Evolutionary conservation across 495 filamentous ascomycete genomes (phyloP).

Genomic region (Amphirosellinia nigrospora): DNA sequence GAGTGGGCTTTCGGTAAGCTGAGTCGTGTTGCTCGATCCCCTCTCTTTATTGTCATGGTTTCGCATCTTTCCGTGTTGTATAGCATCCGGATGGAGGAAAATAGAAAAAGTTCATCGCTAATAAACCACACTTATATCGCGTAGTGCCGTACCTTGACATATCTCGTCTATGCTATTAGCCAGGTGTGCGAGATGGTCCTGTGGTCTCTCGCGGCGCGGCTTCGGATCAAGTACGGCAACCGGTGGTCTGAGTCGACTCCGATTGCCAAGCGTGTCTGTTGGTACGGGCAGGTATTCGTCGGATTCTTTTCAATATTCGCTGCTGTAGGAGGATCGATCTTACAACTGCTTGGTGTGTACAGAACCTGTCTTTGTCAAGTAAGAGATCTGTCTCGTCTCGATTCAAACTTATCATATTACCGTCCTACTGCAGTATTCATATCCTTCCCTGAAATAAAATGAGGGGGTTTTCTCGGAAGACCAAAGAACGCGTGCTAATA

Average conservation of each 20-base stretch:
- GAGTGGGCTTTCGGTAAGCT: constrained; percentile 40
- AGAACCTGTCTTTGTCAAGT: constrained; percentile 45
- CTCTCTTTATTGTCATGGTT: background rate
- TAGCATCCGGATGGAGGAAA: background rate
- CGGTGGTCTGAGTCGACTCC: constrained; percentile 32
- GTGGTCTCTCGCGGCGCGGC: constrained; percentile 35
- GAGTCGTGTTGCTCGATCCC: background rate
- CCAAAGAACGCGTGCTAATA: background rate
- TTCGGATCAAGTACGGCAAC: constrained; percentile 31
- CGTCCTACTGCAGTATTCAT: background rate
- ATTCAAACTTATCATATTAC: background rate
- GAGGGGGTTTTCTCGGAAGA: background rate
- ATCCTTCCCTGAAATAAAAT: background rate
- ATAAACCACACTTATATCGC: background rate
- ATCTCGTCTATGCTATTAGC: constrained; percentile 46
- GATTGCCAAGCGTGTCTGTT: constrained; percentile 34
- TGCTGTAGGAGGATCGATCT: constrained; percentile 43
- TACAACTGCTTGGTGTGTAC: constrained; percentile 49
- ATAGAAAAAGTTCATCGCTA: background rate
- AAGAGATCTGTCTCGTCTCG: constrained; percentile 14
- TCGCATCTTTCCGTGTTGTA: background rate
- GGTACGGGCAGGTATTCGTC: constrained; percentile 38
- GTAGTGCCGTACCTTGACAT: constrained; percentile 48
- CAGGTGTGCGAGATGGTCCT: constrained; percentile 46
- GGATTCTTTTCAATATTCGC: constrained; percentile 43